Evolutionary conservation across 148 eudicot genomes (phyloP).

Genomic region (Camellia japonica): DNA sequence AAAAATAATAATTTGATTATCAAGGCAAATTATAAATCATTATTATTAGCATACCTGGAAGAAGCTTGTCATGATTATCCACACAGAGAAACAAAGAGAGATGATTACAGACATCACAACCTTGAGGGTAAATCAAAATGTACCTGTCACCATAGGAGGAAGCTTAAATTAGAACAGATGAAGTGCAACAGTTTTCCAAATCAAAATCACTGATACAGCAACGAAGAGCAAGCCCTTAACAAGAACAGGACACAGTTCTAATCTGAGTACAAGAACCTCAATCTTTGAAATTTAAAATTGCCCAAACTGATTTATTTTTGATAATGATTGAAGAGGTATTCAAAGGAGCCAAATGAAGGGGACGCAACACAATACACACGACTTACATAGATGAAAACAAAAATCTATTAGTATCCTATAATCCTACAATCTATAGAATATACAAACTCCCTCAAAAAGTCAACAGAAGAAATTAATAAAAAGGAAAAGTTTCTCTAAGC

Average conservation of each 20-base stretch:
- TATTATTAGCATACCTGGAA: constrained; percentile 56
- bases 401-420: no score
- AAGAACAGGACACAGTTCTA: not conserved
- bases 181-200: not conserved
- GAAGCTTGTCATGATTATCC: constrained; percentile 92
- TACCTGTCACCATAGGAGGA: constrained; percentile 53
- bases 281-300: not conserved
- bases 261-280: not conserved
- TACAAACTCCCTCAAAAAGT: no score
- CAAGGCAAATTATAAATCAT: not conserved
- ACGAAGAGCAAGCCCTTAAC: not conserved
- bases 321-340: no score
- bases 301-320: no score
- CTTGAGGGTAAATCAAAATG: constrained; percentile 89
- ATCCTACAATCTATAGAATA: no score
- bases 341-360: no score
- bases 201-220: not conserved
- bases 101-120: constrained; percentile 94
- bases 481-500: no score
- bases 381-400: no score
- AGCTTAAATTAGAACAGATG: not conserved
- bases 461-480: no score
- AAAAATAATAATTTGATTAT: not conserved
- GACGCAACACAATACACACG: no score
- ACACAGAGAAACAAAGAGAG: constrained; percentile 92